A percentile compares a stretch with the other conserved stretches of the same genome.
These are phyloP conservation scores for Cylindrotheca closterium DNA, from an alignment of 108 stramenopile genomes.

Conservation along the genomic window DNA sequence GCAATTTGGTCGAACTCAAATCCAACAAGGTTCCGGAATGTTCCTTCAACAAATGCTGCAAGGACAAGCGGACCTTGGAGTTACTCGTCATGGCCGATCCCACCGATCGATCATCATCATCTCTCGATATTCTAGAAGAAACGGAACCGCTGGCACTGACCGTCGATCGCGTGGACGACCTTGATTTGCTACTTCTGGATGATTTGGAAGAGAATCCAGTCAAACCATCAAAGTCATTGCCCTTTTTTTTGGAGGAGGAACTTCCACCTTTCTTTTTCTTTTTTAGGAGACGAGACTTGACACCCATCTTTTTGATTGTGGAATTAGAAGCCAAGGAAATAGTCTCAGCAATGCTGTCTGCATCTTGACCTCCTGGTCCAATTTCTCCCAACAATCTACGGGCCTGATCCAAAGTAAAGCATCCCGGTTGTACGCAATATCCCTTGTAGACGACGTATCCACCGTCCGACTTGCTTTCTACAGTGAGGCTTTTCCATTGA, in stretches of 20 bases:
- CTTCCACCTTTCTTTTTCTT: conserved; percentile 8
- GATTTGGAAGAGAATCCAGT: conserved; percentile 14
- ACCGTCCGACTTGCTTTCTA: conserved; percentile 13
- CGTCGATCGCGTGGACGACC: background rate
- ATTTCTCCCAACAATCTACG: conserved; percentile 36
- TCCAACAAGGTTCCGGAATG: conserved; percentile 22
- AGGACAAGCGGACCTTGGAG: conserved; percentile 7
- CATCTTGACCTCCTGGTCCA: conserved; percentile 5
- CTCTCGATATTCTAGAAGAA: conserved; percentile 19
- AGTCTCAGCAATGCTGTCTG: background rate
- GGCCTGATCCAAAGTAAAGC: conserved; percentile 46
- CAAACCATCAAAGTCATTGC: conserved; percentile 17
- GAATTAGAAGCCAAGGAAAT: background rate
- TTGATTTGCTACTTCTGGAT: background rate
- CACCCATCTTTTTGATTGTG: background rate
- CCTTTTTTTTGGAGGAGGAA: background rate
- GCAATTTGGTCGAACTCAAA: conserved; percentile 27
- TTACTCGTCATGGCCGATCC: conserved; percentile 28
- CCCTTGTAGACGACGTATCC: conserved; percentile 42
- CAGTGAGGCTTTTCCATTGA: conserved; percentile 21
- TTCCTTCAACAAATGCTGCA: conserved; percentile 13
- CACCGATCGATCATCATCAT: conserved; percentile 33
- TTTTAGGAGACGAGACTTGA: background rate
- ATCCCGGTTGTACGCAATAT: conserved; percentile 42
- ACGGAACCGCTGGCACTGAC: background rate